Base-by-base conservation (phyloP, 345 rosid species). In the Bruguiera sexangula region DNA sequence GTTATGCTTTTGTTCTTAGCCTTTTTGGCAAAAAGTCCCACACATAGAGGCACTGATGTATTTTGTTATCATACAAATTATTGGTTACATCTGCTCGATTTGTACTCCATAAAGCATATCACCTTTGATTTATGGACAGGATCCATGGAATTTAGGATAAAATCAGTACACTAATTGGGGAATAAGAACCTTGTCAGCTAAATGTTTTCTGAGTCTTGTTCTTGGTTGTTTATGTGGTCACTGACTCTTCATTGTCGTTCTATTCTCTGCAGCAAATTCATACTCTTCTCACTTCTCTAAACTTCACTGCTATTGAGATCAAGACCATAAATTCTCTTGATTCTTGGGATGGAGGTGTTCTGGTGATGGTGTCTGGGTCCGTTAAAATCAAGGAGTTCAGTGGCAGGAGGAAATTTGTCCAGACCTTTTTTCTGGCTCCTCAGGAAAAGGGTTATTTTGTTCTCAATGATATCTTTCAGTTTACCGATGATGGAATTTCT, bases 371-470 rank as follows among this genome's bases (percentile, higher is more conserved):
- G 53, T 81, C 96, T 0, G 99, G 99, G 46, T 82, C 91, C 60
- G 93, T 92, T 69, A 90, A 84, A 62, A 89, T 88, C 5, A 90
- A 80, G 74, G 94, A 90, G n/a, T 82, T 73, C 34, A 68, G 46
- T 37, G 76, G 77, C 70, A 80, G 87, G 73, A 90, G 98, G 77
- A 84, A 80, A 58, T 96, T 92, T 65, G 85, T 89, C 81, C 91
- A 92, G 76, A 85, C 90, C 24, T 95, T 95, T 71, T 92, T 95
- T 68, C 94, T 95, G 15, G 99, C 98, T 67, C 99, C 99, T 60
- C 99, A 95, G 77, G 91, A 90, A 54, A 90, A 86, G 82, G 99
- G 99, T 64, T 92, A 83, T 71, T 95, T 87, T 74, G 89, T 95
- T 73, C 90, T 87, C 37, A 95, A 86, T 70, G 99, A 95, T 85